These are phyloP conservation scores for Hirschioporus abietinus DNA, from an alignment of 768 basidiomycete genomes.

Conservation along the genomic window DNA sequence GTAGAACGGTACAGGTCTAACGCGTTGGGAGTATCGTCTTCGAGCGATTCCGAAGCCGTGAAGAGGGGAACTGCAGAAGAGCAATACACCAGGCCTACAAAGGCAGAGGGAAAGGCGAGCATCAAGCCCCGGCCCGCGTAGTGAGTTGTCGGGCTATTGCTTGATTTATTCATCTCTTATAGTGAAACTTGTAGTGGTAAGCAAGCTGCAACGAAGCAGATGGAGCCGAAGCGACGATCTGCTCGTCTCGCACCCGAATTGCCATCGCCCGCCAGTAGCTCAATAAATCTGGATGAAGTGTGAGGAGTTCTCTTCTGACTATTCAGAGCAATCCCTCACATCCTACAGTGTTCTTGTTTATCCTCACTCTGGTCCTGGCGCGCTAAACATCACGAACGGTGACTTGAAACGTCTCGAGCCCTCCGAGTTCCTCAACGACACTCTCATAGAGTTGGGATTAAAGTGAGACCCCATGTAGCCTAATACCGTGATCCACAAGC, in stretches of 20 bases:
- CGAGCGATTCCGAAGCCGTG: too few species aligned
- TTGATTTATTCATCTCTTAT: neutral
- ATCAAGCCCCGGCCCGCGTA: neutral
- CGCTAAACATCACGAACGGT: constrained; percentile 75
- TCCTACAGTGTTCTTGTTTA: constrained; percentile 64
- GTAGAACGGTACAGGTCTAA: too few species aligned
- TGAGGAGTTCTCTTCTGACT: constrained; percentile 20
- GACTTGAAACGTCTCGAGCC: constrained; percentile 72
- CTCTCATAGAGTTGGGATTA: constrained; percentile 91
- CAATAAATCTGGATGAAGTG: constrained; percentile 59
- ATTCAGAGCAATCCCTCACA: neutral
- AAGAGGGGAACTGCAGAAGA: neutral
- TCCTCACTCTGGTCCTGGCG: constrained; percentile 63
- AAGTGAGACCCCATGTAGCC: constrained; percentile 50
- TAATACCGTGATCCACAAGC: neutral
- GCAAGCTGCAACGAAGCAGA: neutral
- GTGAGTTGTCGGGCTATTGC: neutral
- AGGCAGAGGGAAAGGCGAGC: neutral
- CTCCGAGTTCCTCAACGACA: constrained; percentile 92
- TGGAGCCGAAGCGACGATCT: neutral
- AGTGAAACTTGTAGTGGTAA: neutral
- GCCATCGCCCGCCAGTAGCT: neutral
- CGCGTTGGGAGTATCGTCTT: too few species aligned
- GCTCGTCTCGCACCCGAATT: neutral
- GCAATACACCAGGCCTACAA: neutral